phyloP scores from a whole-genome alignment of 108 stramenopile genomes.

The Nannochloropsis gaditana region DNA sequence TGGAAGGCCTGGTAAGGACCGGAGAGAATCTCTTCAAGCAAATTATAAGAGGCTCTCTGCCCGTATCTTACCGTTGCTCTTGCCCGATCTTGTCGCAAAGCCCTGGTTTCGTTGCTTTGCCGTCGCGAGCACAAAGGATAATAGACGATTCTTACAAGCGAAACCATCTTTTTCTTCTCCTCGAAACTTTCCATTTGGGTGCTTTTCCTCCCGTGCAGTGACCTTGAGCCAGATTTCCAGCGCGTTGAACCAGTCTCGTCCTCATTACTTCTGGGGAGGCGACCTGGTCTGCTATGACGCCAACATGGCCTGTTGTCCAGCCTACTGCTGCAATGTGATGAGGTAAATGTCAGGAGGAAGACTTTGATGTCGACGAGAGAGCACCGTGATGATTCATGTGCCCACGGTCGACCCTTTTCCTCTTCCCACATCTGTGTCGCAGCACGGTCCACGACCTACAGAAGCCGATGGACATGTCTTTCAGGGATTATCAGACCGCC shows the following conservation, averaged over 20 bases:
- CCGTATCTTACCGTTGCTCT: no score
- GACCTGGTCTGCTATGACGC: background rate
- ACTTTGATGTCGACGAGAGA: background rate
- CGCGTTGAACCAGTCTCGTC: constrained; percentile 6
- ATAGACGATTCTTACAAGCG: no score
- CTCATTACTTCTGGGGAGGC: background rate
- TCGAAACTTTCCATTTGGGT: no score
- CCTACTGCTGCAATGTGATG: background rate
- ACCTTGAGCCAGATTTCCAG: background rate
- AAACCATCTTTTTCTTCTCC: no score
- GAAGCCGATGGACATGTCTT: constrained; percentile 5
- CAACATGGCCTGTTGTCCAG: background rate
- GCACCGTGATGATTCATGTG: background rate
- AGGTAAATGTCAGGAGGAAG: background rate
- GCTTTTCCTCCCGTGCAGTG: background rate
- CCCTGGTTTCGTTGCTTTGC: no score
- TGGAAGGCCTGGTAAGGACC: background rate
- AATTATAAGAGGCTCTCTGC: no score
- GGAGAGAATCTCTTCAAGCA: background rate
- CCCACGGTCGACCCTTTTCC: background rate
- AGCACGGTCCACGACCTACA: constrained; percentile 9
- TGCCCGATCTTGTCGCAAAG: no score
- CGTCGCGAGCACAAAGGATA: no score
- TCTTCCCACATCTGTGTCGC: background rate
- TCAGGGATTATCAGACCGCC: background rate